Percentiles rank a stretch among this genome's conserved stretches.
Conservation (phyloP, 139 green algal genomes). For the Ettlia oleoabundans region DNA sequence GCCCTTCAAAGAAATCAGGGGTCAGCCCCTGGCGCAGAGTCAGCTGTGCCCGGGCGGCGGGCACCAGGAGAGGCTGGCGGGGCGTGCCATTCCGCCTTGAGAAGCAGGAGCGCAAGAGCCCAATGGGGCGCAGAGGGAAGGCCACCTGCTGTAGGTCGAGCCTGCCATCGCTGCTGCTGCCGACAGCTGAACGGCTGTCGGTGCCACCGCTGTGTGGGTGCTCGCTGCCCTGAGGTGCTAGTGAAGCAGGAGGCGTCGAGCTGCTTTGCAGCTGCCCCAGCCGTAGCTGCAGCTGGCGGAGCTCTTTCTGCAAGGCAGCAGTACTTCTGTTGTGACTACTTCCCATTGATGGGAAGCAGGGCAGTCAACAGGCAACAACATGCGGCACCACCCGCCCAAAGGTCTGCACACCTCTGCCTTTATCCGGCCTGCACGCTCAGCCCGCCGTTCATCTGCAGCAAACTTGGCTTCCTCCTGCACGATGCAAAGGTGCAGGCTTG, state of each 20-base stretch:
- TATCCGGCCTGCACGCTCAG: constrained; percentile 35
- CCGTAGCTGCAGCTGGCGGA: constrained; percentile 38
- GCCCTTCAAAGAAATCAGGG: constrained; percentile 71
- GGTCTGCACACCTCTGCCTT: constrained; percentile 32
- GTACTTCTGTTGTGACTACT: not conserved
- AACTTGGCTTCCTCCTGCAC: constrained; percentile 25
- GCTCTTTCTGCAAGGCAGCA: constrained; percentile 12
- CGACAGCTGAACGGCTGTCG: not conserved
- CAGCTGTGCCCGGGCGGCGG: constrained; percentile 64
- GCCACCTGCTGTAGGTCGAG: not conserved
- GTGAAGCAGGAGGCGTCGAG: not conserved
- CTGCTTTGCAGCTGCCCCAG: constrained; percentile 12
- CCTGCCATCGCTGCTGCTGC: not conserved
- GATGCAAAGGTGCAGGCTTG: not conserved
- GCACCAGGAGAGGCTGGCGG: constrained; percentile 85
- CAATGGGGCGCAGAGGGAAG: constrained; percentile 70
- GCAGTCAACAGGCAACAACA: not conserved
- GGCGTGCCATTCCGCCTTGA: constrained; percentile 81
- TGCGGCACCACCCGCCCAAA: not conserved
- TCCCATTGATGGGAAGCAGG: not conserved
- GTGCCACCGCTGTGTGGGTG: not conserved
- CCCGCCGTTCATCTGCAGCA: constrained; percentile 30
- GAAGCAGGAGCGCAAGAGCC: constrained; percentile 70
- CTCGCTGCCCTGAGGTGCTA: not conserved
- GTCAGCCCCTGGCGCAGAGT: constrained; percentile 67